Percentiles rank a stretch among this genome's conserved stretches.
These are phyloP conservation scores for Aureobasidium leucospermi DNA, from an alignment of 2,329 filamentous ascomycete genomes.

Conservation along the genomic window DNA sequence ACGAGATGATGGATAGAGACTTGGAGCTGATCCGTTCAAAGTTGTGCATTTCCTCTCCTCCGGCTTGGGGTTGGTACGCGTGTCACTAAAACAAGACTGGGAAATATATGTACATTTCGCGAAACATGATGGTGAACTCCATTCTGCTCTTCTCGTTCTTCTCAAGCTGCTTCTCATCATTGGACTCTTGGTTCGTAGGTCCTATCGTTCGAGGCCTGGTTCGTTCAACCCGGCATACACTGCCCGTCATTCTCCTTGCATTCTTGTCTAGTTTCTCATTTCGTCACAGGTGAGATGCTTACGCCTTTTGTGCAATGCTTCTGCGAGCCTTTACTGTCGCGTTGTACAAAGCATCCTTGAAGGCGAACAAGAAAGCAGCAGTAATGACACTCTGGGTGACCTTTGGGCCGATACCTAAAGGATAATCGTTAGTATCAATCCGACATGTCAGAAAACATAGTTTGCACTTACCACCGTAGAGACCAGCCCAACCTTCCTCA, in stretches of 20 bases:
- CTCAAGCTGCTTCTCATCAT: too few relatives aligned
- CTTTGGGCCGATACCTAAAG: constrained; percentile 82
- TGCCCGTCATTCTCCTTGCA: background rate
- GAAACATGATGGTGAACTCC: too few relatives aligned
- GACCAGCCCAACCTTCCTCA: constrained; percentile 83
- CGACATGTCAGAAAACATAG: background rate
- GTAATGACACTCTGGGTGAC: constrained; percentile 95
- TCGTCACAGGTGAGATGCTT: background rate
- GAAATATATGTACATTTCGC: too few relatives aligned
- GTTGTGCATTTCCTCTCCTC: too few relatives aligned
- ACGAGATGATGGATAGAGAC: background rate
- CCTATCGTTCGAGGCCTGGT: too few relatives aligned
- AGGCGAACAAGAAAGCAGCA: constrained; percentile 91
- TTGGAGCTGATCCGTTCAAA: background rate
- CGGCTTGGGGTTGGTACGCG: too few relatives aligned
- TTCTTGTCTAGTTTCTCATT: background rate
- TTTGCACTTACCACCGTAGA: constrained; percentile 75
- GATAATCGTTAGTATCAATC: constrained; percentile 11
- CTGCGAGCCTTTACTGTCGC: constrained; percentile 61
- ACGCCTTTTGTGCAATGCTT: constrained; percentile 9
- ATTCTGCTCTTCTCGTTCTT: too few relatives aligned
- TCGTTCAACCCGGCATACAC: too few relatives aligned
- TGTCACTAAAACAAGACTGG: too few relatives aligned
- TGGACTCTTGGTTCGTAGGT: too few relatives aligned
- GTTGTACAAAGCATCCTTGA: constrained; percentile 94